These are phyloP conservation scores for Hysterangium stoloniferum DNA, from an alignment of 768 basidiomycete species.

Conservation along the genomic window DNA sequence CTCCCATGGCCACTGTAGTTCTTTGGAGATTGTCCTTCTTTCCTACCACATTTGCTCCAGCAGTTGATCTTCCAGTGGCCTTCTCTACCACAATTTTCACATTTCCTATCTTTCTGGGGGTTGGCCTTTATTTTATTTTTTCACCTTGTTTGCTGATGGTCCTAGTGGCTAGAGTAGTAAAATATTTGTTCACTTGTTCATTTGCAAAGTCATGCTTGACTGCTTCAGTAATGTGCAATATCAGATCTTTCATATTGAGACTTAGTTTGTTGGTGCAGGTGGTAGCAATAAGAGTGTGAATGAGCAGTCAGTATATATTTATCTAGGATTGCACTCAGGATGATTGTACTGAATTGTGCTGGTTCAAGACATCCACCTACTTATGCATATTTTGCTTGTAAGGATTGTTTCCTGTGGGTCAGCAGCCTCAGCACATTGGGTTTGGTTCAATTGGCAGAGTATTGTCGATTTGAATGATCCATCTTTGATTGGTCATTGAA, in stretches of 20 bases:
- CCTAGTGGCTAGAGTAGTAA: background rate
- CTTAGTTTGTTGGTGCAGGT: background rate
- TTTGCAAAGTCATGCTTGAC: background rate
- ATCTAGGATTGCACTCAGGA: no score
- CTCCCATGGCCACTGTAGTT: background rate
- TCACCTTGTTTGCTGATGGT: background rate
- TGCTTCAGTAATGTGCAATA: no score
- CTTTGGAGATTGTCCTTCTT: background rate
- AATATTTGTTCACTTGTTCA: background rate
- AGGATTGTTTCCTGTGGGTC: background rate
- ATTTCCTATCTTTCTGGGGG: no score
- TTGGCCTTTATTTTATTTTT: background rate
- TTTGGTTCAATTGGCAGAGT: background rate
- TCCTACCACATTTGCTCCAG: background rate
- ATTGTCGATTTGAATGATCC: background rate
- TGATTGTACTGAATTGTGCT: no score
- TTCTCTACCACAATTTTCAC: background rate
- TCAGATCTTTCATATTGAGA: background rate
- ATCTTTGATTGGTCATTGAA: background rate
- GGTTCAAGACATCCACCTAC: no score
- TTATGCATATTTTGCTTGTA: background rate
- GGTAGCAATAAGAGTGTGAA: background rate
- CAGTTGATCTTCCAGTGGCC: background rate
- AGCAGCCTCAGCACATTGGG: no score
- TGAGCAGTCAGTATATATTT: background rate